Base-by-base conservation (phyloP, 129 eudicot species). In the Centaurea solstitialis region DNA sequence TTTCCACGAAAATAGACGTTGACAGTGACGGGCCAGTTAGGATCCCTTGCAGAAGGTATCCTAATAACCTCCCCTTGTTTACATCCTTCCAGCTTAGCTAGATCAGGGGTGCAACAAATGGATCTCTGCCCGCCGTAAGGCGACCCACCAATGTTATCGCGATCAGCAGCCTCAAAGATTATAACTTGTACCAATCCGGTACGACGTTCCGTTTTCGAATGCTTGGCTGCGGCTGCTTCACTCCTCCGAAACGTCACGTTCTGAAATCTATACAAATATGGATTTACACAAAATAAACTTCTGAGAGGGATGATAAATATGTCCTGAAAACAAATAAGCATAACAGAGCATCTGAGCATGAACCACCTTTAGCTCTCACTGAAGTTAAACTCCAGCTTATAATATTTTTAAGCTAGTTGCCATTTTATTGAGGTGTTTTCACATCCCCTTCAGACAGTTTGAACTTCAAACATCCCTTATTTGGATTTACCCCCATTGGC, bases 41-140 rank as follows among this genome's bases (percentile, higher is more conserved):
- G 76, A 77, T 90, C 93, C 74, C 82, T 79, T 78, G 91, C 84
- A 40, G 99, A 91, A 47, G 91, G 95, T 81, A 81, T 84, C 71
- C 88, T 89, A 41, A 96, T 96, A 40, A 96, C 93, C 91, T 96
- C 95, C 28, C 99, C 99, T 87, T 96, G 91, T 87, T 90, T 96
- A 84, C 99, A 96, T 15, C 99, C 99, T 91, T 96, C 99, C 73
- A 96, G 87, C 82, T 93, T 96, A 72, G 99, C 97, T 68, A 96
- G 96, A 89, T 96, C 99, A 35, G 97, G 74, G 28, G 99, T 96
- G 92, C 99, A 96, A 81, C 99, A 96, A 26, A 96, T 91, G 45
- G 99, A 89, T 77, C 96, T 87, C 80, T 96, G 99, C 72, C 99
- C 99, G 12, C 99, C 99, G 86, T 96, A 96, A 53, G 99, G 92